Evolutionary conservation across 169 alveolate genomes (phyloP).

Genomic region (Plasmodium inui): DNA sequence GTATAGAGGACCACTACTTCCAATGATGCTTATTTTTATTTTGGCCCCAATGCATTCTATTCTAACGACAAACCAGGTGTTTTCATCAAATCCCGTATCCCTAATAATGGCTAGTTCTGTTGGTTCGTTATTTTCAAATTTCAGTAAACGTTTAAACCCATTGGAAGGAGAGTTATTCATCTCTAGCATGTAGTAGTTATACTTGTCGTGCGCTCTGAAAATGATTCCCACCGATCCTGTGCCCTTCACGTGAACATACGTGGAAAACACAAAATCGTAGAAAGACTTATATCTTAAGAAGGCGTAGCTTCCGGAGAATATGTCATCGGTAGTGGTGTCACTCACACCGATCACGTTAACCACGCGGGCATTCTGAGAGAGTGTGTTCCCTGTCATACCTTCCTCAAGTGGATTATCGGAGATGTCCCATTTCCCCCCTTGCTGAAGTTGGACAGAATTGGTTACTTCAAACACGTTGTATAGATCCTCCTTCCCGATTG

Average conservation of each 20-base stretch:
- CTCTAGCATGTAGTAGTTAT: constrained; percentile 84
- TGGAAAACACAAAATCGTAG: constrained; percentile 80
- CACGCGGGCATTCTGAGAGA: constrained; percentile 75
- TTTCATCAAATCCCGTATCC: constrained; percentile 81
- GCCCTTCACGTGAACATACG: constrained; percentile 81
- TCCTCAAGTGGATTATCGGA: constrained; percentile 65
- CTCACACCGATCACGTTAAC: neutral
- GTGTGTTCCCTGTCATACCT: constrained; percentile 46
- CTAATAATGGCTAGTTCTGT: constrained; percentile 87
- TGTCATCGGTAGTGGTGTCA: neutral
- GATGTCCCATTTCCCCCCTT: constrained; percentile 77
- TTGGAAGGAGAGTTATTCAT: constrained; percentile 80
- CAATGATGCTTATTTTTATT: constrained; percentile 74
- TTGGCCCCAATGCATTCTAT: constrained; percentile 83
- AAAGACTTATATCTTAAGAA: constrained; percentile 81
- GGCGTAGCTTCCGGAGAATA: constrained; percentile 81
- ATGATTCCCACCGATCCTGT: constrained; percentile 86
- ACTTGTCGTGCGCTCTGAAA: constrained; percentile 84
- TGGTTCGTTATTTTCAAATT: constrained; percentile 89
- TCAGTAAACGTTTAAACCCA: constrained; percentile 87
- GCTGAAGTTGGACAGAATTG: constrained; percentile 45
- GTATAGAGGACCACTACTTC: constrained; percentile 78
- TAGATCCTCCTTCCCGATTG: neutral
- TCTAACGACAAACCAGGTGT: constrained; percentile 86
- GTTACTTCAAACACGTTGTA: constrained; percentile 46